These are phyloP conservation scores for Colletotrichum melonis DNA, from an alignment of 2,329 filamentous ascomycete species.

Conservation along the genomic window DNA sequence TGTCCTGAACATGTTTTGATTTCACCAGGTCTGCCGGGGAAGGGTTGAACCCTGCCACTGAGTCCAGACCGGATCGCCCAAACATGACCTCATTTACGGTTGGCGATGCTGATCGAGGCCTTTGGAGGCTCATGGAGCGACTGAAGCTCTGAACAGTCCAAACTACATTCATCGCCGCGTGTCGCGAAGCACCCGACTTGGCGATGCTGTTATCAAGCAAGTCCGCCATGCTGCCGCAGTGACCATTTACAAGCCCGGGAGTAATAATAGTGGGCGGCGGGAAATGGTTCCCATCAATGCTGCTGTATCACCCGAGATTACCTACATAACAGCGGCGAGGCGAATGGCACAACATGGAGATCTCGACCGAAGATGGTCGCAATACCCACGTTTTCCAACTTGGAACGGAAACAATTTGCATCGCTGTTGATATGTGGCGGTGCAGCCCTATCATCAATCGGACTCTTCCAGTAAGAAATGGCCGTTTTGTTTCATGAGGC, in stretches of 20 bases:
- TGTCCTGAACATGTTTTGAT: slow-evolving; percentile 12
- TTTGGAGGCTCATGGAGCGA: not conserved
- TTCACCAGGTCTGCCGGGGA: slow-evolving; percentile 5
- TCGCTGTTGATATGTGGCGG: slow-evolving; percentile 24
- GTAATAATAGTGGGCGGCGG: not conserved
- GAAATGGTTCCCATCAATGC: slow-evolving; percentile 25
- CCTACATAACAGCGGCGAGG: slow-evolving; percentile 30
- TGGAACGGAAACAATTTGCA: slow-evolving; percentile 18
- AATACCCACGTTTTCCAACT: slow-evolving; percentile 20
- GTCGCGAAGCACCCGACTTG: not conserved
- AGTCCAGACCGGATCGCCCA: slow-evolving; percentile 10
- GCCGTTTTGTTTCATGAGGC: slow-evolving; percentile 16
- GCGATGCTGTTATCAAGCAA: not conserved
- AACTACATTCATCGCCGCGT: not conserved
- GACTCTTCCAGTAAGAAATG: not conserved
- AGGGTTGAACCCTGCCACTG: slow-evolving; percentile 19
- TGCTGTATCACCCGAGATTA: slow-evolving; percentile 39
- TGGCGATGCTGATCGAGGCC: slow-evolving; percentile 2
- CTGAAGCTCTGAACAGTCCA: not conserved
- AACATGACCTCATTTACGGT: slow-evolving; percentile 9
- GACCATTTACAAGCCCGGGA: not conserved
- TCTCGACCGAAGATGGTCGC: slow-evolving; percentile 20
- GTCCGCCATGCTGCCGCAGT: not conserved
- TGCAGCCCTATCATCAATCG: slow-evolving; percentile 41
- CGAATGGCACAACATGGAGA: slow-evolving; percentile 3